A percentile compares a stretch with the other conserved stretches of the same genome.
phyloP scores from a whole-genome alignment of 2,329 filamentous ascomycete genomes.

The Aspergillus flavus region DNA sequence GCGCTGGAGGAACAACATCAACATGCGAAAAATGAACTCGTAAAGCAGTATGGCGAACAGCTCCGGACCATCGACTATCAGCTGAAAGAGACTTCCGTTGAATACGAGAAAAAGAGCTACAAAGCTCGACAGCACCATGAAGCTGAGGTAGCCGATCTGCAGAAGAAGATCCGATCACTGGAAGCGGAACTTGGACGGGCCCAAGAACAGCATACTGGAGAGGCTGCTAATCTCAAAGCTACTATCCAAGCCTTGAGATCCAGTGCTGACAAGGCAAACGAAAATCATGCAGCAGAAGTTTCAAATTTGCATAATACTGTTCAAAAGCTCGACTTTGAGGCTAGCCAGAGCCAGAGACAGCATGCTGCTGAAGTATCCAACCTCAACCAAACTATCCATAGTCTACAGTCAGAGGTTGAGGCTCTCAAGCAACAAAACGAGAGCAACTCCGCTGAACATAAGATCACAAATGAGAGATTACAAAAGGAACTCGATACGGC shows the following conservation, averaged over 20 bases:
- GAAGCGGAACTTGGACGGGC: slow-evolving; percentile 55
- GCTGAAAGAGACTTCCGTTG: slow-evolving; percentile 46
- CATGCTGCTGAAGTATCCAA: slow-evolving; percentile 61
- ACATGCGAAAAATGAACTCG: slow-evolving; percentile 43
- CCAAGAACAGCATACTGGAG: slow-evolving; percentile 54
- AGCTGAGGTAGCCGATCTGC: slow-evolving; percentile 65
- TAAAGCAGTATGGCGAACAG: slow-evolving; percentile 49
- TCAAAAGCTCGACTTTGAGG: slow-evolving; percentile 56
- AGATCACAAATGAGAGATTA: slow-evolving; percentile 58
- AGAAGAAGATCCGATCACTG: slow-evolving; percentile 62
- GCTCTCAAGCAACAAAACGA: slow-evolving; percentile 48
- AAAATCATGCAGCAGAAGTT: slow-evolving; percentile 62
- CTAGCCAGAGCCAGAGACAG: slow-evolving; percentile 51
- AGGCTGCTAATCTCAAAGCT: slow-evolving; percentile 60
- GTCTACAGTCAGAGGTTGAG: slow-evolving; percentile 52
- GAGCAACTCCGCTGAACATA: slow-evolving; percentile 60
- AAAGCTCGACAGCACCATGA: slow-evolving; percentile 51
- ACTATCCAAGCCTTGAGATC: slow-evolving; percentile 61
- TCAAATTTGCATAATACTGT: slow-evolving; percentile 63
- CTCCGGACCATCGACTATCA: slow-evolving; percentile 52
- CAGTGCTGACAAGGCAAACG: slow-evolving; percentile 55
- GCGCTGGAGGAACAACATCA: slow-evolving; percentile 55
- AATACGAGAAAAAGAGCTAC: slow-evolving; percentile 44
- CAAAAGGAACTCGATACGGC: slow-evolving; percentile 54
- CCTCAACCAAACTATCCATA: slow-evolving; percentile 58